phyloP scores from a whole-genome alignment of 805 yeast species.

The Candida ortonii region DNA sequence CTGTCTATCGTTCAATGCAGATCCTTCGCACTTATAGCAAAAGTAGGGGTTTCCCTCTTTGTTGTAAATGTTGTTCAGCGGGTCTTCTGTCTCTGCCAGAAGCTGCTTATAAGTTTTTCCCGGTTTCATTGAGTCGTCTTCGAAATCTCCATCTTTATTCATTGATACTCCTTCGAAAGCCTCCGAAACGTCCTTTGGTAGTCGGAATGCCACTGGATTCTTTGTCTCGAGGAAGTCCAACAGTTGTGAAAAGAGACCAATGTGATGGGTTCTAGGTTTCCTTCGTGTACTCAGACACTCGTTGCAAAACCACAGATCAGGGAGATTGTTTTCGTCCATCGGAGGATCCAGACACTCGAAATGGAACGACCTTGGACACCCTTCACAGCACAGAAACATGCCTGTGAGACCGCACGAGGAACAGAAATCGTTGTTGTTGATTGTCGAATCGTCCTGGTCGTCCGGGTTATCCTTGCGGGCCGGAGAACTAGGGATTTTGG shows the following conservation, averaged over 20 bases:
- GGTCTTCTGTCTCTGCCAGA: constrained; percentile 49
- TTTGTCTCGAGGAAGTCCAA: constrained; percentile 54
- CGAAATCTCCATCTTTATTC: constrained; percentile 68
- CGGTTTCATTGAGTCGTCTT: constrained; percentile 57
- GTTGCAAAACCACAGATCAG: constrained; percentile 87
- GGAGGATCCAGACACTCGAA: constrained; percentile 93
- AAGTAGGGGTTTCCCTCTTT: constrained; percentile 63
- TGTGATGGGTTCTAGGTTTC: constrained; percentile 17
- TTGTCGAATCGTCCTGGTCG: constrained; percentile 18
- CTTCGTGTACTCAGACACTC: constrained; percentile 56
- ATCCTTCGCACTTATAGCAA: constrained; percentile 73
- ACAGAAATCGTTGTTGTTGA: constrained; percentile 81
- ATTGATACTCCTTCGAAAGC: constrained; percentile 69
- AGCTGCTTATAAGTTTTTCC: constrained; percentile 40
- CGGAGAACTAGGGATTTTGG: no score
- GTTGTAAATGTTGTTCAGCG: constrained; percentile 58
- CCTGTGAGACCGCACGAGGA: constrained; percentile 90
- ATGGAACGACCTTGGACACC: constrained; percentile 90
- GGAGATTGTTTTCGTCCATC: constrained; percentile 63
- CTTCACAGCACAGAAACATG: constrained; percentile 86
- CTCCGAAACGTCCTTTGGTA: constrained; percentile 70
- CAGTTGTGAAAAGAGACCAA: constrained; percentile 55
- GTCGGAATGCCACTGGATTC: constrained; percentile 63
- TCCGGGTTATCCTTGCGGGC: constrained; percentile 6
- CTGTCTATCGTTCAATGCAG: constrained; percentile 57